phyloP scores from a whole-genome alignment of 768 basidiomycete species.

The Wakefieldia striispora region DNA sequence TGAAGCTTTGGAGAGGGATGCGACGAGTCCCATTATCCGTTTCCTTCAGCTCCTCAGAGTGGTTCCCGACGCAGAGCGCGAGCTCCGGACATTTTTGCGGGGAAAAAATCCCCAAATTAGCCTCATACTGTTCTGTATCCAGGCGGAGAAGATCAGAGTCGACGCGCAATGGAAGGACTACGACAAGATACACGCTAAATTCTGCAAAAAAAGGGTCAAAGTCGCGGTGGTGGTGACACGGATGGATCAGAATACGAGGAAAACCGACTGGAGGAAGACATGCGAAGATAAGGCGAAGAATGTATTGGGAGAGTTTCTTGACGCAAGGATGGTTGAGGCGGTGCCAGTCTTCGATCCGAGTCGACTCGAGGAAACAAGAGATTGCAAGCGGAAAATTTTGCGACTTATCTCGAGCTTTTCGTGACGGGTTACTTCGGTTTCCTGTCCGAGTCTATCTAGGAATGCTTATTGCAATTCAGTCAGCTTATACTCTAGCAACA shows the following conservation, averaged over 20 bases:
- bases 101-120: constrained; percentile 6
- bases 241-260: neutral
- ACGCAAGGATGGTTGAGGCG: constrained; percentile 4
- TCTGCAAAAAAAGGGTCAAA: constrained; percentile 8
- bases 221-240: constrained; percentile 16
- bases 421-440: neutral
- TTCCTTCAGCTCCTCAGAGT: constrained; percentile 6
- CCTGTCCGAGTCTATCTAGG: too few relatives aligned
- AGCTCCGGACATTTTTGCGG: constrained; percentile 11
- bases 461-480: too few relatives aligned
- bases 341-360: constrained; percentile 7
- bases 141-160: constrained; percentile 3
- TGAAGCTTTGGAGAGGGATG: constrained; percentile 4
- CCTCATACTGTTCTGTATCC: constrained; percentile 14
- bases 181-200: constrained; percentile 10
- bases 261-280: neutral
- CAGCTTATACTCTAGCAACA: too few relatives aligned
- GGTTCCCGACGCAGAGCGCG: constrained; percentile 6
- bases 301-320: neutral
- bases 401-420: constrained; percentile 3
- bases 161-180: constrained; percentile 12
- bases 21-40: neutral
- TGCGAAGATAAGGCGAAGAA: neutral
- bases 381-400: neutral
- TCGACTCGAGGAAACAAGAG: neutral